Conservation (phyloP, 805 yeast species). For the Yarrowia divulgata region DNA sequence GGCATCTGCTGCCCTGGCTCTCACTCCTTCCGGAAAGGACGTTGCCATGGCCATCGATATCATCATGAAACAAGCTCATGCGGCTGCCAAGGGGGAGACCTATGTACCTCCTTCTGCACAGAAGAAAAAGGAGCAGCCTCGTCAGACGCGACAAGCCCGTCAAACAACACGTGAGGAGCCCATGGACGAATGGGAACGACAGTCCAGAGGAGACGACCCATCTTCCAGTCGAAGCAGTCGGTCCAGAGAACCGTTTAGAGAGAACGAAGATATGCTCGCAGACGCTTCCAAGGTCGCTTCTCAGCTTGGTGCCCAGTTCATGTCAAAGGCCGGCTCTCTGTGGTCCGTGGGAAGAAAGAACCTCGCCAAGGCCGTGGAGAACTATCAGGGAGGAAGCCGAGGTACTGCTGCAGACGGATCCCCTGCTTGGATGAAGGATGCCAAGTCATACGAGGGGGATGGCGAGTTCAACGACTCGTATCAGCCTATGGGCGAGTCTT, state of each 20-base stretch:
- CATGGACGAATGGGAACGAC: slow-evolving; percentile 30
- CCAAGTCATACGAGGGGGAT: slow-evolving; percentile 53
- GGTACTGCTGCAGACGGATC: slow-evolving; percentile 49
- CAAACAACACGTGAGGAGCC: neutral
- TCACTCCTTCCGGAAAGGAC: slow-evolving; percentile 61
- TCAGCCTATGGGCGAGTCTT: slow-evolving; percentile 25
- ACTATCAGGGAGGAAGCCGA: slow-evolving; percentile 55
- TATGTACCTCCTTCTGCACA: slow-evolving; percentile 12
- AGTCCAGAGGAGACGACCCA: slow-evolving; percentile 11
- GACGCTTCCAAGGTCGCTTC: slow-evolving; percentile 36
- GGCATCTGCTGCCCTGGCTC: slow-evolving; percentile 65
- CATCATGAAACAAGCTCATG: slow-evolving; percentile 68
- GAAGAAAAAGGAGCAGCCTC: neutral
- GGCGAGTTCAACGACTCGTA: slow-evolving; percentile 12
- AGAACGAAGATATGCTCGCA: slow-evolving; percentile 11
- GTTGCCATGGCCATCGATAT: slow-evolving; percentile 70
- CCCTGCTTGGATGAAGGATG: slow-evolving; percentile 82
- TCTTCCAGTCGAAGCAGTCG: slow-evolving; percentile 9
- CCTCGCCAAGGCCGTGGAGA: slow-evolving; percentile 67
- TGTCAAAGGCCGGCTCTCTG: slow-evolving; percentile 65
- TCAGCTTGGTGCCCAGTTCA: slow-evolving; percentile 57
- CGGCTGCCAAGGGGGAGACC: slow-evolving; percentile 48
- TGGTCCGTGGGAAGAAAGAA: slow-evolving; percentile 67
- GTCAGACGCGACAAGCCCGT: slow-evolving; percentile 9
- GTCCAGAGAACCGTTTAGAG: neutral